Conservation (phyloP, 148 eudicot genomes). For the Arctostaphylos glauca region DNA sequence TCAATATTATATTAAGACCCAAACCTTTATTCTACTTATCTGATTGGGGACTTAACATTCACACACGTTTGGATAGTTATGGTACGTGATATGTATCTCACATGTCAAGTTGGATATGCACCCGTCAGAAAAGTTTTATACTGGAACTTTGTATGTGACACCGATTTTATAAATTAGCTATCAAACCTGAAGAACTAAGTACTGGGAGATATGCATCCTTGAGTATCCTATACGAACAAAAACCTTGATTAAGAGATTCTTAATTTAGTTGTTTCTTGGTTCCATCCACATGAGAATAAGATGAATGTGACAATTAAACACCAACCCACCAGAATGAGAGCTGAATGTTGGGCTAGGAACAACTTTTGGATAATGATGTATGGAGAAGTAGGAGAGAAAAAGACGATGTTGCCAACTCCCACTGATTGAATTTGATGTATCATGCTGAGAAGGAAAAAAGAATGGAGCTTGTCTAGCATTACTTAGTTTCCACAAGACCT, state of each 20-base stretch:
- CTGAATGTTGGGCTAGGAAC: background rate
- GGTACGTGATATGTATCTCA: background rate
- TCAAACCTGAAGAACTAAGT: background rate
- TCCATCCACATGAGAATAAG: background rate
- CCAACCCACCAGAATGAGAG: background rate
- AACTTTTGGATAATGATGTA: background rate
- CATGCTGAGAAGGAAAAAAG: background rate
- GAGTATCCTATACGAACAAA: background rate
- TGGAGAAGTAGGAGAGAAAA: background rate
- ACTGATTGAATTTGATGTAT: background rate
- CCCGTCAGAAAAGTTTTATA: background rate
- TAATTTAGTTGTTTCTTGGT: background rate
- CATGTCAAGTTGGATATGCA: background rate
- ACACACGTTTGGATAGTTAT: too few species aligned
- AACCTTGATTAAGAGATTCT: background rate
- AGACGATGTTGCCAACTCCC: background rate
- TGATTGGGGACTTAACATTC: too few species aligned
- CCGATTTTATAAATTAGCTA: background rate
- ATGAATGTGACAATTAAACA: background rate
- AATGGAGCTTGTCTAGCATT: background rate
- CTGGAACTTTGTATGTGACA: background rate
- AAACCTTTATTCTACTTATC: too few species aligned
- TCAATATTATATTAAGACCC: too few species aligned
- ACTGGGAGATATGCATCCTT: background rate
- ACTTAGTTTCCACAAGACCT: background rate